These are phyloP conservation scores for Wickerhamia fluorescens DNA, from an alignment of 805 yeast genomes.

Conservation along the genomic window DNA sequence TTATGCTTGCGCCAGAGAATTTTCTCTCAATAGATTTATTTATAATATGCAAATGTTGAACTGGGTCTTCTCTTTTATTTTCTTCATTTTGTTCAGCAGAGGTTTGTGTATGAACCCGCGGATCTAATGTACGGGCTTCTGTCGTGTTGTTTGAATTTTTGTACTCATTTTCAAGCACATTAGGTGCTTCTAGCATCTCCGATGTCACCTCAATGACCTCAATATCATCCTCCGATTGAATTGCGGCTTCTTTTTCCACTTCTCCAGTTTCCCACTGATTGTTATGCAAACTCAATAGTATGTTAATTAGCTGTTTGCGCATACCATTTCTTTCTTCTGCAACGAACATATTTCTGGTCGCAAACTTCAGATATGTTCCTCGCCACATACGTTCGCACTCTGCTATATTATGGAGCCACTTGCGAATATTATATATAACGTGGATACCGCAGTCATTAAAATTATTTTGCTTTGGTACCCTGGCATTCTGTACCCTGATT, in stretches of 20 bases:
- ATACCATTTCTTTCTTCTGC: slow-evolving; percentile 23
- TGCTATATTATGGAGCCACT: slow-evolving; percentile 45
- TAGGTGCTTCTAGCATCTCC: too few relatives aligned
- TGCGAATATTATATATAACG: slow-evolving; percentile 65
- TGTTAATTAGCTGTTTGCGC: slow-evolving; percentile 19
- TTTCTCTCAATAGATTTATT: slow-evolving; percentile 3
- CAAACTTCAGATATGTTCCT: slow-evolving; percentile 9
- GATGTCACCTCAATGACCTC: slow-evolving; percentile 14
- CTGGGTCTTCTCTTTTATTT: too few relatives aligned
- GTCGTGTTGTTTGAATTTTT: too few relatives aligned
- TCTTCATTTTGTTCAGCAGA: too few relatives aligned
- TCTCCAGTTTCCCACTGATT: slow-evolving; percentile 7
- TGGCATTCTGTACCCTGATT: slow-evolving; percentile 42
- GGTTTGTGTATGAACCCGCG: too few relatives aligned
- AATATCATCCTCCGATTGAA: too few relatives aligned
- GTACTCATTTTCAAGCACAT: too few relatives aligned
- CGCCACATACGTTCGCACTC: slow-evolving; percentile 48
- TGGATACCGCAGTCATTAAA: slow-evolving; percentile 94
- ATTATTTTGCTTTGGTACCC: slow-evolving; percentile 80
- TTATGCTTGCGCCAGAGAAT: slow-evolving; percentile 1
- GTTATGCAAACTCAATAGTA: slow-evolving; percentile 17
- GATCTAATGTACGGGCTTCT: too few relatives aligned
- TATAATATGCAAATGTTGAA: too few relatives aligned
- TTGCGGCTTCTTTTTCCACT: too few relatives aligned
- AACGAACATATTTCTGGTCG: slow-evolving; percentile 14